These are phyloP conservation scores for Coccomyxa sp. DNA, from an alignment of 139 green algal species.

Conservation along the genomic window DNA sequence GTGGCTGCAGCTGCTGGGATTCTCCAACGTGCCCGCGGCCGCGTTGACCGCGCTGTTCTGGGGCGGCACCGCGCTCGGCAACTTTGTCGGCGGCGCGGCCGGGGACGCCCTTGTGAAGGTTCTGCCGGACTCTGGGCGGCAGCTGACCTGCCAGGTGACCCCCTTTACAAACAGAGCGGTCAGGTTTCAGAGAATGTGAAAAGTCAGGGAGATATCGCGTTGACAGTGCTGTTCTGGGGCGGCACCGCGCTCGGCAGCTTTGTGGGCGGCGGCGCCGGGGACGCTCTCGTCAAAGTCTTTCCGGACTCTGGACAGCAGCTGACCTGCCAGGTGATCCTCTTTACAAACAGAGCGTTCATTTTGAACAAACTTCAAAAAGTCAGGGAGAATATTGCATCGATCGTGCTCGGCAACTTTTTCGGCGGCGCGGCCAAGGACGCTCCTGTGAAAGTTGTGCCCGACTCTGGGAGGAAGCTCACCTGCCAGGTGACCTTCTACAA, in stretches of 20 bases:
- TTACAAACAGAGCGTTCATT: neutral
- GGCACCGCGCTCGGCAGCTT: slow-evolving; percentile 49
- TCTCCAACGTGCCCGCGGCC: slow-evolving; percentile 37
- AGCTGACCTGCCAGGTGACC: slow-evolving; percentile 7
- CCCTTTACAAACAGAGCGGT: neutral
- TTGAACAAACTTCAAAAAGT: no score
- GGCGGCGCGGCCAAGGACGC: no score
- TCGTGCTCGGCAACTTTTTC: no score
- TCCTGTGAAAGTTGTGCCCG: no score
- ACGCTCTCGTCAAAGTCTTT: slow-evolving; percentile 6
- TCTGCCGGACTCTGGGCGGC: slow-evolving; percentile 20
- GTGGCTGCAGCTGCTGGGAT: slow-evolving; percentile 83
- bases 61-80: slow-evolving; percentile 44
- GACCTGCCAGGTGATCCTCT: neutral
- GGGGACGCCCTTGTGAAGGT: slow-evolving; percentile 28
- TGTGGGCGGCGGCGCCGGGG: slow-evolving; percentile 65
- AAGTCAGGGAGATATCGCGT: no score
- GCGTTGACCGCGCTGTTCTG: slow-evolving; percentile 43
- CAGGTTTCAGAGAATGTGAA: no score
- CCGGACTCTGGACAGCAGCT: slow-evolving; percentile 25
- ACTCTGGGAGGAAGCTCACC: no score
- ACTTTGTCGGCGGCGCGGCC: slow-evolving; percentile 59
- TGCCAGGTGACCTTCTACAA: no score
- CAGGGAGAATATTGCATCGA: no score
- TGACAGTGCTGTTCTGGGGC: slow-evolving; percentile 43